Evolutionary conservation across 2,329 filamentous ascomycete species (phyloP), one percentile per base, ranked within the genome.

Genomic region (Neopestalotiopsis clavispora): DNA sequence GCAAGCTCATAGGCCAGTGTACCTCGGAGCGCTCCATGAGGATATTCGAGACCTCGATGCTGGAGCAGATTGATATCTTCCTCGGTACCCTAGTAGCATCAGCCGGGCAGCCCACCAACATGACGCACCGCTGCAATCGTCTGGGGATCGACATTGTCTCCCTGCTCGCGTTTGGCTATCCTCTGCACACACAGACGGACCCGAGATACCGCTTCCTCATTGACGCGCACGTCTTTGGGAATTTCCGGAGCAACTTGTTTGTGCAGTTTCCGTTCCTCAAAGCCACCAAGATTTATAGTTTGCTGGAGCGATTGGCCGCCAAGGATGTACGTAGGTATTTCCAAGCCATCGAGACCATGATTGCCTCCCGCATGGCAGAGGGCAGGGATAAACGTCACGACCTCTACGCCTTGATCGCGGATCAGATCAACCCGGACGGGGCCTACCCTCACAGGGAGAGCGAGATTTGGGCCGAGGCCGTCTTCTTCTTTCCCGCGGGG

Each of bases 111-210:
- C 49, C 68, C 3, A 68, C 74, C 6, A 70, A 74, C 49, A 71
- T 74, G 68, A 67, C 71, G 9, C 58, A 56, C 17, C 59, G 65
- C 10, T 65, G 57, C 30, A 68, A 69, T 23, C 67, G 65, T 20
- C 63, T 74, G 38, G 66, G 66, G 12, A 68, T 71, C 59, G 73
- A 74, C 40, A 64, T 74, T 17, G 59, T 6, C 13, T 61, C 23
- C 23, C 23, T 28, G 3, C 23, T 28, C 3, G 23, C 23, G 3
- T 28, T 28, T 4, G 23, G 23, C 23, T 28, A 28, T 28, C 23
- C 3, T 4, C 23, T 28, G 2, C 23, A 28, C 2, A 28, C 23
- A 28, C 23, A 28, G 23, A 28, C 23, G 1, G 23, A 28, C 3
- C 23, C 23, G 3, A 28, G 3, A 28, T 28, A 28, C 1, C 23